A percentile compares a stretch with the other conserved stretches of the same genome.
Conservation (phyloP, 495 filamentous ascomycete genomes). For the Venustampulla echinocandica region DNA sequence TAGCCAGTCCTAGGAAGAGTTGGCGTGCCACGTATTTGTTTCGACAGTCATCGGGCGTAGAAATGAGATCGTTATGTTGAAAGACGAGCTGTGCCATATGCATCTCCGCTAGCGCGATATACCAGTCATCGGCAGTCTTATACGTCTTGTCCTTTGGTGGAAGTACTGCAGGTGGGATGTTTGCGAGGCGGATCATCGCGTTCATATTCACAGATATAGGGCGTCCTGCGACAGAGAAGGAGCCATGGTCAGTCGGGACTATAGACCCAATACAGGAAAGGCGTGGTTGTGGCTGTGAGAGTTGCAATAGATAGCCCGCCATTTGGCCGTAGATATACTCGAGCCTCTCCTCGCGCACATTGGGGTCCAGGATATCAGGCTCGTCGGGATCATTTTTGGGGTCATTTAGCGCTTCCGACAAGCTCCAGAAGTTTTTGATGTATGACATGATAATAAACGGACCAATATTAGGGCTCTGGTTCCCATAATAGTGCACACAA, state of each 20-base stretch:
- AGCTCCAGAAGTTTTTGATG: slow-evolving; percentile 26
- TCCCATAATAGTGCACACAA: slow-evolving; percentile 23
- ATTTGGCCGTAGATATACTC: slow-evolving; percentile 27
- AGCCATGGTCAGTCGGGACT: slow-evolving; percentile 5
- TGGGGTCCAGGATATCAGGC: slow-evolving; percentile 24
- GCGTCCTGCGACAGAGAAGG: slow-evolving; percentile 16
- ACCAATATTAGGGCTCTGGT: slow-evolving; percentile 20
- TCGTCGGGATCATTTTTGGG: slow-evolving; percentile 18
- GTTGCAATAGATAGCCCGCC: slow-evolving; percentile 29
- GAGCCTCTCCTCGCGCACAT: slow-evolving; percentile 25
- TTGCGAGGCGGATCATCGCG: slow-evolving; percentile 19
- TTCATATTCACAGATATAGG: slow-evolving; percentile 26
- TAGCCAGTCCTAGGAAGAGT: slow-evolving; percentile 27
- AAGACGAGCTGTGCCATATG: slow-evolving; percentile 32
- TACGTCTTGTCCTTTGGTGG: slow-evolving; percentile 27
- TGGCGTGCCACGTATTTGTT: slow-evolving; percentile 30
- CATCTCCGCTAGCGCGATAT: slow-evolving; percentile 32
- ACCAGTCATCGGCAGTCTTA: slow-evolving; percentile 30
- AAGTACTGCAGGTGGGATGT: slow-evolving; percentile 18
- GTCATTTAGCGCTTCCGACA: slow-evolving; percentile 26
- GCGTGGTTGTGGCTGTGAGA: slow-evolving; percentile 22
- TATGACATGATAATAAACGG: slow-evolving; percentile 43
- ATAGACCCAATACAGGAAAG: slow-evolving; percentile 33
- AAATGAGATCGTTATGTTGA: slow-evolving; percentile 34
- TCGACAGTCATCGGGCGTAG: slow-evolving; percentile 28